Percentiles rank a stretch among this genome's conserved stretches.
Evolutionary conservation across 2,329 filamentous ascomycete genomes (phyloP).

Genomic region (Diplodia intermedia): DNA sequence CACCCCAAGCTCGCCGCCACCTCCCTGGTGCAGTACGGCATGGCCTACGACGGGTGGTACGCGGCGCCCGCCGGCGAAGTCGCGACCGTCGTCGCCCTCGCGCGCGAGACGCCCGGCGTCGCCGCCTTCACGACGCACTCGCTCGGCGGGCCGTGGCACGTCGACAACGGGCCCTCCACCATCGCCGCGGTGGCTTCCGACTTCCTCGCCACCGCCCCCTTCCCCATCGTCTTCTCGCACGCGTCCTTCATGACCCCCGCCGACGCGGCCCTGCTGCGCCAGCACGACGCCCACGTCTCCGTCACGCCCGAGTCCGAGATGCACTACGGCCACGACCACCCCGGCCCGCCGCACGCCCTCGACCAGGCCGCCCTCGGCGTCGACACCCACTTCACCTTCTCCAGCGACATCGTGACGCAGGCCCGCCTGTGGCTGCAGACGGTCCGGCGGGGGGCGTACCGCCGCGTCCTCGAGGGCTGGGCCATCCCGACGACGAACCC

Average conservation of each 20-base stretch:
- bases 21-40: conserved; percentile 32
- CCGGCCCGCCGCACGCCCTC: conserved; percentile 51
- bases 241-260: conserved; percentile 53
- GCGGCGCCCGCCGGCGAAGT: conserved; percentile 32
- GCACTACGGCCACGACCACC: conserved; percentile 63
- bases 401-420: conserved; percentile 54
- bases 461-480: conserved; percentile 51
- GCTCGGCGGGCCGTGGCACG: conserved; percentile 37
- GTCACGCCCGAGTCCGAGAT: conserved; percentile 67
- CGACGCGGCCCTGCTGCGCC: conserved; percentile 54
- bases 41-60: conserved; percentile 32
- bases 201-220: conserved; percentile 54
- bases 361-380: conserved; percentile 63
- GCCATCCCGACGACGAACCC: conserved; percentile 57
- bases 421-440: conserved; percentile 63
- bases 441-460: conserved; percentile 50
- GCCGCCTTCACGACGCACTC: conserved; percentile 53
- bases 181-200: conserved; percentile 40
- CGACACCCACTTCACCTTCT: conserved; percentile 63
- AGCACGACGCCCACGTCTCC: conserved; percentile 61
- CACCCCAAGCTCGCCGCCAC: background rate
- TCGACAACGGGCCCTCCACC: conserved; percentile 50
- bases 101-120: conserved; percentile 31
- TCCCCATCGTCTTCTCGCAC: conserved; percentile 62
- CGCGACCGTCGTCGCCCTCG: background rate